These are phyloP conservation scores for Eucalyptus paniculata DNA, from an alignment of 345 rosid species.

Conservation along the genomic window DNA sequence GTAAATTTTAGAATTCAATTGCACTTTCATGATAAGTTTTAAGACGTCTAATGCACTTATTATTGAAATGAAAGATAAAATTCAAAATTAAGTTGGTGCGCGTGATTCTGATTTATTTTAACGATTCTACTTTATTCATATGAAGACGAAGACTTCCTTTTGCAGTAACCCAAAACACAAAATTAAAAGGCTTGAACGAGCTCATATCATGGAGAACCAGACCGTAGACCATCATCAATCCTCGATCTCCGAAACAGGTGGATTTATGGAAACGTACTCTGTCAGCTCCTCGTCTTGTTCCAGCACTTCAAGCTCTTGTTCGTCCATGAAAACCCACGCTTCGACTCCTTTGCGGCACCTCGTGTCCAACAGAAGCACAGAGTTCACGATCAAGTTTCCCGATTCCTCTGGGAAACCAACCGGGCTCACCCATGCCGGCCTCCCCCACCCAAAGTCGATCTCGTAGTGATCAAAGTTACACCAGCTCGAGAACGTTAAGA, in stretches of 20 bases:
- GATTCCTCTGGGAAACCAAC: not conserved
- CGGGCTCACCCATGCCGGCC: not conserved
- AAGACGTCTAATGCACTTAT: no score
- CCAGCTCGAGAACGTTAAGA: not conserved
- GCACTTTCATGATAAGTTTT: no score
- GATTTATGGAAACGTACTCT: not conserved
- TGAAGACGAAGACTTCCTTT: not conserved
- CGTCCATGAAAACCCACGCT: not conserved
- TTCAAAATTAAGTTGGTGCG: not conserved
- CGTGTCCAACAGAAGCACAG: not conserved
- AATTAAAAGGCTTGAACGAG: not conserved
- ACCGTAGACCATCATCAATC: not conserved
- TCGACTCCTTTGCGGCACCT: not conserved
- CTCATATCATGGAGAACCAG: not conserved
- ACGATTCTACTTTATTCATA: not conserved
- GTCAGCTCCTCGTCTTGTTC: not conserved
- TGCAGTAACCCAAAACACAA: not conserved
- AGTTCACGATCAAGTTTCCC: accelerated
- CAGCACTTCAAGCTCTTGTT: not conserved
- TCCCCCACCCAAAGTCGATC: conserved; percentile 10
- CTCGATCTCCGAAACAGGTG: not conserved
- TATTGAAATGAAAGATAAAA: not conserved
- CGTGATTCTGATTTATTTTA: not conserved
- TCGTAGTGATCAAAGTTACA: not conserved
- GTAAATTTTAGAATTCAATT: no score